Conservation (phyloP, 2,329 filamentous ascomycete species). For the Trichoderma asperellum region DNA sequence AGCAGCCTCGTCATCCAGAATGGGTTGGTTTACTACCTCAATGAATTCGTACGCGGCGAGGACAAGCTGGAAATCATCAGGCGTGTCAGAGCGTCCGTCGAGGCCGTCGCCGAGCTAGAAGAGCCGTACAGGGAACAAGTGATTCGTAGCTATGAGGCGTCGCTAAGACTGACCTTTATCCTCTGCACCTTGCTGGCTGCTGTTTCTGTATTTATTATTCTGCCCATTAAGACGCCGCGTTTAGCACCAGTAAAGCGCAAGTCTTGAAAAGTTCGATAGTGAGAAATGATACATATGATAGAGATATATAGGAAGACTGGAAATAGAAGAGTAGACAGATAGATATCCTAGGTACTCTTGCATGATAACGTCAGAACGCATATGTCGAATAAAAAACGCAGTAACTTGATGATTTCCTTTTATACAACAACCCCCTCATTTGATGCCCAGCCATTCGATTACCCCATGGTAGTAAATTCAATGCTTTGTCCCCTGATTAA, state of each 20-base stretch:
- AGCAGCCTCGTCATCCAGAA: conserved; percentile 77
- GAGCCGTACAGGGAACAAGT: conserved; percentile 57
- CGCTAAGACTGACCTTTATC: conserved; percentile 53
- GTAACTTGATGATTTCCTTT: conserved; percentile 15
- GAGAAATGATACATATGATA: background rate
- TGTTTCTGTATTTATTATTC: conserved; percentile 51
- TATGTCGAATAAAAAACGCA: background rate
- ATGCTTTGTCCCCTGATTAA: conserved; percentile 33
- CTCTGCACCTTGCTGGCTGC: conserved; percentile 52
- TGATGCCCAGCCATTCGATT: conserved; percentile 23
- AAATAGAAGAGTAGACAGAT: background rate
- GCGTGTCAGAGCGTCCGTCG: conserved; percentile 58
- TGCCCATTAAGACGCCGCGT: conserved; percentile 59
- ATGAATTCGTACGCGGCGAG: conserved; percentile 59
- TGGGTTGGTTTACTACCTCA: conserved; percentile 63
- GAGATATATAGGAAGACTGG: background rate
- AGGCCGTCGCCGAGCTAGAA: conserved; percentile 53
- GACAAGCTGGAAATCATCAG: conserved; percentile 61
- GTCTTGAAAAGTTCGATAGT: background rate
- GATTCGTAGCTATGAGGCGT: conserved; percentile 57
- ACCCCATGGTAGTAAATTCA: background rate
- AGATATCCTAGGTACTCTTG: background rate
- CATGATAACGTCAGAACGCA: background rate
- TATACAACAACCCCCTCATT: conserved; percentile 14
- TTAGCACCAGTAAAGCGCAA: conserved; percentile 48